A percentile compares a stretch with the other conserved stretches of the same genome.
Conservation (phyloP, 371 early-diverging fungal genomes). For the Smittium culicis region DNA sequence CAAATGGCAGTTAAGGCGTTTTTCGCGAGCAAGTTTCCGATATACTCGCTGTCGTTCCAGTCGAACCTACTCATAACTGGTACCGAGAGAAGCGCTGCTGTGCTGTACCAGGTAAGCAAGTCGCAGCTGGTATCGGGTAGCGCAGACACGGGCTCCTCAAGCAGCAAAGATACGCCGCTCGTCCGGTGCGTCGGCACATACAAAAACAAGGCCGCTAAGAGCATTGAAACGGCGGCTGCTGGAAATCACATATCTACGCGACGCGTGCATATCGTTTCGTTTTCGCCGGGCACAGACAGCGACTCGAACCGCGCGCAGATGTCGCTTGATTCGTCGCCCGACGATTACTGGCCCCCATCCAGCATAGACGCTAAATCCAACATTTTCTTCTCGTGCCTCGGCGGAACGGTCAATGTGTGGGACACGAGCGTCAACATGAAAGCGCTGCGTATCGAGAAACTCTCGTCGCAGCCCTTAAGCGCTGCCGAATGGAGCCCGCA, state of each 20-base stretch:
- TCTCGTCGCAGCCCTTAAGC: slow-evolving; percentile 24
- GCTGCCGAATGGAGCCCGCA: slow-evolving; percentile 29
- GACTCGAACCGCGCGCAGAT: not conserved
- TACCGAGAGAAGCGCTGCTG: slow-evolving; percentile 29
- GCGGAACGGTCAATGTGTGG: slow-evolving; percentile 32
- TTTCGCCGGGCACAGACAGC: slow-evolving; percentile 20
- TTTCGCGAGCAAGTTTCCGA: slow-evolving; percentile 33
- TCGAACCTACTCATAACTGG: slow-evolving; percentile 27
- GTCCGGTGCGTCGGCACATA: slow-evolving; percentile 31
- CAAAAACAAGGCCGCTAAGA: slow-evolving; percentile 31
- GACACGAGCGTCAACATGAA: slow-evolving; percentile 22
- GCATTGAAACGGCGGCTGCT: slow-evolving; percentile 31
- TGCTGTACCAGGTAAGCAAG: slow-evolving; percentile 29
- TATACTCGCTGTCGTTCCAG: slow-evolving; percentile 28
- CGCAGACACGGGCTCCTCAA: slow-evolving; percentile 10
- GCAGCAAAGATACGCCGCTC: slow-evolving; percentile 13
- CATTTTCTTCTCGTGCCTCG: slow-evolving; percentile 27
- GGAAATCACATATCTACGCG: slow-evolving; percentile 27
- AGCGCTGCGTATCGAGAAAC: slow-evolving; percentile 25
- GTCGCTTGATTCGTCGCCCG: not conserved
- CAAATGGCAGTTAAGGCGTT: slow-evolving; percentile 28
- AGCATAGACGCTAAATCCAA: slow-evolving; percentile 13
- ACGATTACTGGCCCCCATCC: slow-evolving; percentile 18
- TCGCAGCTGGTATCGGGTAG: slow-evolving; percentile 18
- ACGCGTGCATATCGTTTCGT: slow-evolving; percentile 28